Evolutionary conservation across 306 rosid species (phyloP).

Genomic region (Rosa rugosa): DNA sequence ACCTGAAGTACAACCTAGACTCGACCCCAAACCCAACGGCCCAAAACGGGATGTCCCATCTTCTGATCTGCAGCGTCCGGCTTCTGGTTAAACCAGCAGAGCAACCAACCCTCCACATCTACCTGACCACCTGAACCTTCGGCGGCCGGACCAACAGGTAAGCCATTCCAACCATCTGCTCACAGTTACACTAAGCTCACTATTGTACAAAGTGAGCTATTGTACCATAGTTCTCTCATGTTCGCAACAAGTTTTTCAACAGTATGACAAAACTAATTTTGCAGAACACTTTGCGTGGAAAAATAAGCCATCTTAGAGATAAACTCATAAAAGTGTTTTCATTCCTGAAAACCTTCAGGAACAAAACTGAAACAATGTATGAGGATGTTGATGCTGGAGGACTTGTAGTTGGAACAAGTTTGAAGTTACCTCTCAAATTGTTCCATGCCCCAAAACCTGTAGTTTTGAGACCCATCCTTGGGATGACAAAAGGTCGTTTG

Average conservation of each 20-base stretch:
- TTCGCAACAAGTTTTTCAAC: not conserved
- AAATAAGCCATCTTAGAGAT: not conserved
- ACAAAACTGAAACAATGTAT: not conserved
- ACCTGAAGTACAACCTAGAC: not conserved
- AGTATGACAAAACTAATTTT: not conserved
- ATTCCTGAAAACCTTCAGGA: not conserved
- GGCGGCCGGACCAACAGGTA: not conserved
- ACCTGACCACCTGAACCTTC: not conserved
- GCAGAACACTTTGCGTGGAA: not conserved
- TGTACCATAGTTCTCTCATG: not conserved
- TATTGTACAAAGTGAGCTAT: too few relatives aligned
- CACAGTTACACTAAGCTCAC: not conserved
- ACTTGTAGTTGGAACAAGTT: not conserved
- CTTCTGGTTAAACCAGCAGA: not conserved
- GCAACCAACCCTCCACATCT: not conserved
- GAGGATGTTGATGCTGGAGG: not conserved
- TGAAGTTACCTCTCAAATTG: slow-evolving; percentile 38
- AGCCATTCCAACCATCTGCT: not conserved
- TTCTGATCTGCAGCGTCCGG: not conserved
- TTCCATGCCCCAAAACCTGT: slow-evolving; percentile 53
- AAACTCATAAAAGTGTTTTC: not conserved
- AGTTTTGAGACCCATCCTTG: slow-evolving; percentile 49
- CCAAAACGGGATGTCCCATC: not conserved
- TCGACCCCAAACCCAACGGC: not conserved
- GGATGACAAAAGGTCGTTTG: slow-evolving; percentile 68